Percentiles rank a stretch among this genome's conserved stretches.
Conservation (phyloP, 2,329 filamentous ascomycete species). For the Curvularia lunata region DNA sequence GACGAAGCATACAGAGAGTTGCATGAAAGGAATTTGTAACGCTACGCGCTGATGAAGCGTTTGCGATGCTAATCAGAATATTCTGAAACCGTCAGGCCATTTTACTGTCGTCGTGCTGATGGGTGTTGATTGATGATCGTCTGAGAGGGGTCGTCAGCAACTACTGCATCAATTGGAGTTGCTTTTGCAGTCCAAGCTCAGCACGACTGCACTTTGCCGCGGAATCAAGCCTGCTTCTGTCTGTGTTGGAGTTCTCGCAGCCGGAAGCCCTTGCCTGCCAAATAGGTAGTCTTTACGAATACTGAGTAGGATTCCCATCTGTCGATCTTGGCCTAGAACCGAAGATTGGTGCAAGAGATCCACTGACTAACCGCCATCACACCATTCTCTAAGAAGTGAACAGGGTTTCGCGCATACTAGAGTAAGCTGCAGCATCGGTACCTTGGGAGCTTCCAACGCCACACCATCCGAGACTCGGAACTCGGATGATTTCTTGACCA, state of each 20-base stretch:
- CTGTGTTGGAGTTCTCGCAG: not conserved
- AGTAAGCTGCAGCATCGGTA: constrained; percentile 19
- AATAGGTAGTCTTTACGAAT: not conserved
- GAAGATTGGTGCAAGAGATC: constrained; percentile 10
- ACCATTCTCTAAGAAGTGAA: constrained; percentile 7
- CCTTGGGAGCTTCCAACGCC: not conserved
- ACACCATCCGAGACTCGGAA: not conserved
- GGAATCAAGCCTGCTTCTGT: not conserved
- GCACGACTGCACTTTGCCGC: not conserved
- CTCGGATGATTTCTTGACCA: not conserved
- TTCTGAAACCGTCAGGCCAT: not conserved
- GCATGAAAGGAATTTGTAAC: constrained; percentile 11
- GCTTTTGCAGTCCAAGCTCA: not conserved
- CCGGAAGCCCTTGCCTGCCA: not conserved
- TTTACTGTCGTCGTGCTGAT: not conserved
- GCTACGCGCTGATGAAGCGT: not conserved
- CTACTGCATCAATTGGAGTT: not conserved
- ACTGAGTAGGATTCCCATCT: constrained; percentile 1
- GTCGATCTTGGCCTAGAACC: constrained; percentile 6
- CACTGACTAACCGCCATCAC: constrained; percentile 9
- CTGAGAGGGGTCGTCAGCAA: not conserved
- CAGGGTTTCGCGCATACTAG: constrained; percentile 20
- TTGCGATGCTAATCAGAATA: not conserved
- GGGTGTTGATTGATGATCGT: not conserved
- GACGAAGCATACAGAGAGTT: constrained; percentile 5